phyloP scores from a whole-genome alignment of 768 basidiomycete species.

The Lactifluus pinguis region DNA sequence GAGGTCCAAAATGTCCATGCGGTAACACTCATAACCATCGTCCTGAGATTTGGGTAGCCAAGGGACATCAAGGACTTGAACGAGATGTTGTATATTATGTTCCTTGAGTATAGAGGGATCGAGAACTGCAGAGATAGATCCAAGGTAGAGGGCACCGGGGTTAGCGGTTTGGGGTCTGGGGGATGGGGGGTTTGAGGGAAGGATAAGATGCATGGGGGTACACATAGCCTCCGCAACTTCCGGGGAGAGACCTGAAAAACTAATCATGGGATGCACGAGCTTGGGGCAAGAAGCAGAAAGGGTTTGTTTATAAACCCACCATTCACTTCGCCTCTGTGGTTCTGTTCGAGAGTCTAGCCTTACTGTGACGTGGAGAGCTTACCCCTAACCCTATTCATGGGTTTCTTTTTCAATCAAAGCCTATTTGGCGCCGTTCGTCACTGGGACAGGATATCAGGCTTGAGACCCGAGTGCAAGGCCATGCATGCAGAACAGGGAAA shows the following conservation, averaged over 20 bases:
- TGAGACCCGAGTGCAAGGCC: not conserved
- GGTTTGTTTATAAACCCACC: conserved; percentile 9
- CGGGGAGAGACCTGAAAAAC: conserved; percentile 64
- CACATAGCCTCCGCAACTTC: conserved; percentile 80
- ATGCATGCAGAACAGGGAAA: not conserved
- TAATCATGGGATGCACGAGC: conserved; percentile 45
- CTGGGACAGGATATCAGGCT: not conserved
- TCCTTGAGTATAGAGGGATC: conserved; percentile 43
- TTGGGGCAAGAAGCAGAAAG: not conserved
- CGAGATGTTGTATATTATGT: conserved; percentile 47
- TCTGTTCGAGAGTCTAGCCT: conserved; percentile 8
- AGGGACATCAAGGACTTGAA: conserved; percentile 58
- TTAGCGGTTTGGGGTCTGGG: conserved; percentile 18
- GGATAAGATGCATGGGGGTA: conserved; percentile 74
- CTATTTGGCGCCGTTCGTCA: not conserved
- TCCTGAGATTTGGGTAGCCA: conserved; percentile 41
- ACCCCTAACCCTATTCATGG: conserved; percentile 13
- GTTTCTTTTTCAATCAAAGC: not conserved
- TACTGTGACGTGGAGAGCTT: conserved; percentile 2
- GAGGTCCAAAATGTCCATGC: conserved; percentile 60
- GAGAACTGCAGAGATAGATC: conserved; percentile 52
- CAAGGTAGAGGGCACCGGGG: conserved; percentile 57
- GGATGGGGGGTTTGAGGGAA: conserved; percentile 28
- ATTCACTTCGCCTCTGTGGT: not conserved
- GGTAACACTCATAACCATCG: conserved; percentile 41